Evolutionary conservation across 768 basidiomycete species (phyloP).

Genomic region (Pseudohyphozyma bogoriensis): DNA sequence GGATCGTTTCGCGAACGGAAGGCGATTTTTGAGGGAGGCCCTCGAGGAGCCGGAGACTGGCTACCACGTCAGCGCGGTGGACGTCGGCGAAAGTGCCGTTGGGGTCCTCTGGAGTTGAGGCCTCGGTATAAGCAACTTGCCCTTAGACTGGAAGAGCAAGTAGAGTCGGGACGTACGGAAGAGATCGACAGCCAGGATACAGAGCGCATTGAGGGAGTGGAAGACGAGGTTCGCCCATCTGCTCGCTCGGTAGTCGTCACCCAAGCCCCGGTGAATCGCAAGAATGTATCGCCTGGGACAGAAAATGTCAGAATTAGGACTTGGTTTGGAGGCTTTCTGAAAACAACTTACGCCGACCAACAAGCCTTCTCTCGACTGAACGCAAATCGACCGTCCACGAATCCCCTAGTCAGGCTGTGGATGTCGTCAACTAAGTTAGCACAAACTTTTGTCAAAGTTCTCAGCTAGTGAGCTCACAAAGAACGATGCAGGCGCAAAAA

Average conservation of each 20-base stretch:
- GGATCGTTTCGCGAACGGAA: neutral
- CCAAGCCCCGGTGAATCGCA: conserved; percentile 1
- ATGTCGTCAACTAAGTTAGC: neutral
- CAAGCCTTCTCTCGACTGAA: neutral
- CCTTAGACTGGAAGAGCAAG: too few species aligned
- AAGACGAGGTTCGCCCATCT: conserved; percentile 1
- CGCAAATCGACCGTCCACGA: conserved; percentile 12
- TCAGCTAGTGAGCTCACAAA: conserved; percentile 6
- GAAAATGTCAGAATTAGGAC: neutral
- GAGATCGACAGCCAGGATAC: conserved; percentile 18
- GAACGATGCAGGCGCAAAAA: conserved; percentile 20
- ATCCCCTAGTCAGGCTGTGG: conserved; percentile 17
- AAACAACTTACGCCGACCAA: conserved; percentile 15
- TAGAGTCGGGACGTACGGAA: conserved; percentile 5
- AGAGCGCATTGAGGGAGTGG: conserved; percentile 19
- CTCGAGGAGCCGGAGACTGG: conserved; percentile 4
- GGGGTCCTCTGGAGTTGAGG: conserved; percentile 10
- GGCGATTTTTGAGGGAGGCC: neutral
- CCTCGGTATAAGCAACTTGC: neutral
- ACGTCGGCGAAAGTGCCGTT: conserved; percentile 5
- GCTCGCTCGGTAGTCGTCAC: neutral
- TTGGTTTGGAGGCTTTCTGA: too few species aligned
- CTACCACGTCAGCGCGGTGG: conserved; percentile 8
- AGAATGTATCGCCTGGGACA: neutral
- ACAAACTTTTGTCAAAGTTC: neutral